Percentiles rank a stretch among this genome's conserved stretches.
These are phyloP conservation scores for Salvia miltiorrhiza DNA, from an alignment of 257 asterid genomes.

Conservation along the genomic window DNA sequence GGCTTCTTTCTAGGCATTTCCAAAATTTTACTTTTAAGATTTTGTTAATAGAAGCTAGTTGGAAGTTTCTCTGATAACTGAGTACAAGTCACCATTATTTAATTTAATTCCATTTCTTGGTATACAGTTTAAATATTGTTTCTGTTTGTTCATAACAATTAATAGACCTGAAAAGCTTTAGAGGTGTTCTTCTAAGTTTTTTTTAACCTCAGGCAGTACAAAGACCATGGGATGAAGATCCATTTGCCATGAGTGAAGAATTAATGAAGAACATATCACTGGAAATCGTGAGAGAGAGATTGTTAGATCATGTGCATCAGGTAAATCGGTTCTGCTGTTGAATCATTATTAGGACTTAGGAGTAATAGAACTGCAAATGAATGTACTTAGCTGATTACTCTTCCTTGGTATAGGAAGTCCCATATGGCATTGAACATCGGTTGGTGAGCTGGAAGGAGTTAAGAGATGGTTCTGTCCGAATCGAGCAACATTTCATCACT, in stretches of 20 bases:
- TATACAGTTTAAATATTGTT: background rate
- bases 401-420: slow-evolving; percentile 63
- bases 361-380: slow-evolving; percentile 5
- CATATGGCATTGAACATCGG: slow-evolving; percentile 84
- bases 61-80: background rate
- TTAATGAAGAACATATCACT: slow-evolving; percentile 87
- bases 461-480: slow-evolving; percentile 82
- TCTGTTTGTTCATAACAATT: slow-evolving; percentile 5
- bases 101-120: background rate
- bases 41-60: background rate
- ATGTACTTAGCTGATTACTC: slow-evolving; percentile 3
- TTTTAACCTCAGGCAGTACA: slow-evolving; percentile 55
- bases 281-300: slow-evolving; percentile 82
- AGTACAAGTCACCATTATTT: background rate
- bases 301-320: slow-evolving; percentile 90
- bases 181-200: slow-evolving; percentile 9
- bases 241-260: slow-evolving; percentile 82
- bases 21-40: background rate
- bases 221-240: slow-evolving; percentile 98
- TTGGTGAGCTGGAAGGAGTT: slow-evolving; percentile 92
- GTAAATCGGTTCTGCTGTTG: slow-evolving; percentile 32
- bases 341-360: background rate
- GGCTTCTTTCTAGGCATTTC: background rate
- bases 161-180: slow-evolving; percentile 2
- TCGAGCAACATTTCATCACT: slow-evolving; percentile 95